Base-by-base conservation (phyloP, 2,329 filamentous ascomycete species). In the Xylariomycetidae sp. region DNA sequence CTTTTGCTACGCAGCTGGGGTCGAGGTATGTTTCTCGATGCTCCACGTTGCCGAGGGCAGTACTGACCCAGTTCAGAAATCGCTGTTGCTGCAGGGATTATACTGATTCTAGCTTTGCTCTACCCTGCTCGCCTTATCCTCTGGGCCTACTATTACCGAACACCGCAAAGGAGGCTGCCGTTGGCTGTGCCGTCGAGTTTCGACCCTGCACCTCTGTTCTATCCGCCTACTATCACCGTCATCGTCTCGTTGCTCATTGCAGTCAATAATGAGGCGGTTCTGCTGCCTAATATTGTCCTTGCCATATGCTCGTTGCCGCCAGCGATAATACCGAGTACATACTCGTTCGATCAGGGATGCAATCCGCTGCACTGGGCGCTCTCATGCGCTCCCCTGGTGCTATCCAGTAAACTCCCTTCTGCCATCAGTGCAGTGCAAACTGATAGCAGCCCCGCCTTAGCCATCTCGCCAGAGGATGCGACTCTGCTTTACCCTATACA, bases 141-240 rank as follows among this genome's bases (percentile, higher is more conserved):
- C 13, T 73, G 73, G 67, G 60, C 64, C 2, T 65, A 68, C 36
- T 54, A 53, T 14, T 58, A 60, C 16, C 55, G 59, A 13, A 54
- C 44, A 4, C 58, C 67, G 3, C 57, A 58, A n/a, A 57, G 43
- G 18, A 47, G 43, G 37, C 45, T 67, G 19, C 62, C 66, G 2
- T 49, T 80, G 22, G 54, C 54, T 19, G 65, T 95, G 23, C 87
- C 88, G 1, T 64, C 77, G 4, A 71, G 75, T n/a, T 94, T 95
- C 59, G 90, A 96, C 52, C 89, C 88, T 3, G 90, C 90, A 6
- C 86, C 89, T 9, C 69, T 95, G n/a, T 60, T 95, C 37, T 96
- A 95, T 54, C 90, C 90, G 13, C 73, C 82, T 5, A 61, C 80
- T 3, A 69, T 95, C 19, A 86, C 89, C 1, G 61, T 89, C 12